These are phyloP conservation scores for Filosporella fistucella DNA, from an alignment of 495 filamentous ascomycete genomes.

Conservation along the genomic window DNA sequence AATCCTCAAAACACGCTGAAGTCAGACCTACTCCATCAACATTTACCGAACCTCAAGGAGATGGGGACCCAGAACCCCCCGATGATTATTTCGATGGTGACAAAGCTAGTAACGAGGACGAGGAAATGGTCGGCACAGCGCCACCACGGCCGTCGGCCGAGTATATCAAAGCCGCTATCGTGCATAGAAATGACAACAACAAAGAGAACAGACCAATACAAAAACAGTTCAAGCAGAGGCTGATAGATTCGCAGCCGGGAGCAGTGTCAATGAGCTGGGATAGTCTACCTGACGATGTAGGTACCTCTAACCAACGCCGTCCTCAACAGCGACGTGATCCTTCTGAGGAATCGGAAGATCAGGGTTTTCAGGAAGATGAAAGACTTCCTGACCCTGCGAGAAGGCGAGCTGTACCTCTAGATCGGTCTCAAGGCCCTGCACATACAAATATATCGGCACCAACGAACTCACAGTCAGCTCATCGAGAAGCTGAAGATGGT, in stretches of 20 bases:
- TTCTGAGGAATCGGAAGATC: slow-evolving; percentile 12
- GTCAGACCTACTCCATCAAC: too few relatives aligned
- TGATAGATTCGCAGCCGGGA: slow-evolving; percentile 35
- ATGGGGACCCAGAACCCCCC: too few relatives aligned
- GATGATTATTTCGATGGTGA: too few relatives aligned
- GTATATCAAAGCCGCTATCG: slow-evolving; percentile 6
- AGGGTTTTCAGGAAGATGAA: slow-evolving; percentile 25
- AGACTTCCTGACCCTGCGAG: slow-evolving; percentile 10
- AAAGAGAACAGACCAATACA: slow-evolving; percentile 22
- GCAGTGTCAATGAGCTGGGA: slow-evolving; percentile 29
- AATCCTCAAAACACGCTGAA: too few relatives aligned
- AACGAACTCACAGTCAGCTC: slow-evolving; percentile 8
- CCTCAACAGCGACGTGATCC: slow-evolving; percentile 15
- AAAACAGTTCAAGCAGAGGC: slow-evolving; percentile 13
- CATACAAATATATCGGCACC: neutral
- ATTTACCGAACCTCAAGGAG: too few relatives aligned
- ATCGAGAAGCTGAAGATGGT: slow-evolving; percentile 10
- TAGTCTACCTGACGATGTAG: slow-evolving; percentile 17
- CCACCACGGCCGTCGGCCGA: neutral
- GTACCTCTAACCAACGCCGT: slow-evolving; percentile 7
- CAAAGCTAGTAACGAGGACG: too few relatives aligned
- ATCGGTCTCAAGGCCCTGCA: too few relatives aligned
- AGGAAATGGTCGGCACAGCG: neutral
- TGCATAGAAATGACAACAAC: slow-evolving; percentile 14
- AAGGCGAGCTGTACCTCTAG: slow-evolving; percentile 1